These are phyloP conservation scores for Cupressus sempervirens DNA, from an alignment of 75 land plant genomes.

Conservation along the genomic window DNA sequence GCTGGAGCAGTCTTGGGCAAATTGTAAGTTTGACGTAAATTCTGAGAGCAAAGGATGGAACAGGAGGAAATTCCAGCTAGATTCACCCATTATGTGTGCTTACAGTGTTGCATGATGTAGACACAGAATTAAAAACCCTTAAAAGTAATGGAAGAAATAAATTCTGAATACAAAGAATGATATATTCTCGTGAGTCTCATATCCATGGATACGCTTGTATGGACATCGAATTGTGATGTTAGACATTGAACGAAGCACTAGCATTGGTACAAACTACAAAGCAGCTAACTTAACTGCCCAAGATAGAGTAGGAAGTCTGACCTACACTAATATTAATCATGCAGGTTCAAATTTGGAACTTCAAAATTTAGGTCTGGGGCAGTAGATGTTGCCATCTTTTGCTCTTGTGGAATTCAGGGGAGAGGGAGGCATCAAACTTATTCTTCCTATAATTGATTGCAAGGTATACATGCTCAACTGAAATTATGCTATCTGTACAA, in stretches of 20 bases:
- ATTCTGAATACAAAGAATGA: background rate
- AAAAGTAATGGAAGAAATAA: background rate
- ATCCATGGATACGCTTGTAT: background rate
- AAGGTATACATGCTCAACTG: background rate
- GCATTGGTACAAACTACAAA: too few relatives aligned
- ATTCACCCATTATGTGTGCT: background rate
- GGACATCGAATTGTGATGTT: background rate
- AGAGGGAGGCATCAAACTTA: background rate
- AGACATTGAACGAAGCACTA: background rate
- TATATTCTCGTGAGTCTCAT: background rate
- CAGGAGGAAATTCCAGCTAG: background rate
- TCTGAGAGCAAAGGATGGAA: background rate
- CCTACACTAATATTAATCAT: background rate
- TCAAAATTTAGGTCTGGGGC: background rate
- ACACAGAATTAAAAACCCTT: background rate
- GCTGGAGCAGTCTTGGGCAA: background rate
- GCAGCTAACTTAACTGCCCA: background rate
- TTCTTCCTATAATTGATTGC: background rate
- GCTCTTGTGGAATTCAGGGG: background rate
- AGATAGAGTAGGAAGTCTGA: conserved; percentile 5
- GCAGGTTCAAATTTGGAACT: background rate
- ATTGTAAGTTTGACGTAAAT: too few relatives aligned
- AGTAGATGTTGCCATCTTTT: background rate
- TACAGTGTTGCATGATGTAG: background rate
- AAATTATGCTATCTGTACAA: background rate